Evolutionary conservation across 148 eudicot genomes (phyloP).

Genomic region (Vaccinium darrowii): DNA sequence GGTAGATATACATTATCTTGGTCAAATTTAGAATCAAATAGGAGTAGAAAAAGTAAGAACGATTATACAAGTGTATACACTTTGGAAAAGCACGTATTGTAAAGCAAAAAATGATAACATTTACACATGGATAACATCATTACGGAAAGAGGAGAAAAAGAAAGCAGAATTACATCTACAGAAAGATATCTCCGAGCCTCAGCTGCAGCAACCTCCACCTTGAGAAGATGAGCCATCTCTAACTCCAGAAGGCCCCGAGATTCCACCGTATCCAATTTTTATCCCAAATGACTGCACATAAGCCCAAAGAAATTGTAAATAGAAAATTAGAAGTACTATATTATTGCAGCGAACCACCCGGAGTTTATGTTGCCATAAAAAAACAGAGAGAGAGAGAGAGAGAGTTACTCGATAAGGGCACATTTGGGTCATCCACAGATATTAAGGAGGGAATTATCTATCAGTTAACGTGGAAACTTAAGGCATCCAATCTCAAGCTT

Average conservation of each 20-base stretch:
- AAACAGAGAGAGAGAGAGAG: too few species aligned
- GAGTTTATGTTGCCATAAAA: too few species aligned
- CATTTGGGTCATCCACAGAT: background rate
- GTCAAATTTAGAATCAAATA: background rate
- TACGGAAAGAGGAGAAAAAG: background rate
- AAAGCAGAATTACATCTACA: background rate
- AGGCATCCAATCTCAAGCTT: background rate
- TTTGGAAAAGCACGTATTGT: background rate
- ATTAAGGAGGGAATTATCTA: background rate
- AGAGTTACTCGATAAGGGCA: background rate
- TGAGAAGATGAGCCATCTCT: conserved; percentile 33
- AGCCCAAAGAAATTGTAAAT: background rate
- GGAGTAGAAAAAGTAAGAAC: background rate
- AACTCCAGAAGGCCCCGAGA: conserved; percentile 29
- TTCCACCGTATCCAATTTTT: conserved; percentile 35
- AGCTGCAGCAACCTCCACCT: conserved; percentile 34
- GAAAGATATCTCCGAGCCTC: background rate
- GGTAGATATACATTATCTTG: background rate
- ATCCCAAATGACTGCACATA: conserved; percentile 37
- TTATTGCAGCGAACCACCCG: background rate
- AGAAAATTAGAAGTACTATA: background rate
- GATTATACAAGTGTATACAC: background rate
- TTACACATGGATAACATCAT: background rate
- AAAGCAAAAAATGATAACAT: background rate
- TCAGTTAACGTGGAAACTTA: background rate